phyloP scores from a whole-genome alignment of 495 filamentous ascomycete genomes.

The Achaetomiella virescens region DNA sequence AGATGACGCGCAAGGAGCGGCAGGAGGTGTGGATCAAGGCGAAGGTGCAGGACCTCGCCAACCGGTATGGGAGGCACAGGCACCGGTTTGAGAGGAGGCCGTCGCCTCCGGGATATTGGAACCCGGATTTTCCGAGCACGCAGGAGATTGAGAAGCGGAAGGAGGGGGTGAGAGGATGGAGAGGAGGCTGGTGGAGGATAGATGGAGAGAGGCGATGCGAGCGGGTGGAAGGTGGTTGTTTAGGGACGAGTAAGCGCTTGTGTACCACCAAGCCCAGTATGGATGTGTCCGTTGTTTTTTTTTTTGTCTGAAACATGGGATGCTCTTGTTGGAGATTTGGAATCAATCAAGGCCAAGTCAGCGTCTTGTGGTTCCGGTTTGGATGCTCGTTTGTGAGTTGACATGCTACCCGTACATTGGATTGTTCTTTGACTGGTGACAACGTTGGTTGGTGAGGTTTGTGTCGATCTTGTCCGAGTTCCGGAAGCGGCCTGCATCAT shows the following conservation, averaged over 20 bases:
- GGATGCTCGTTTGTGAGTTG: too few species aligned
- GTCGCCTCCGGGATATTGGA: slow-evolving; percentile 85
- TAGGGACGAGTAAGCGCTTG: slow-evolving; percentile 59
- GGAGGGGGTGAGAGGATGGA: slow-evolving; percentile 51
- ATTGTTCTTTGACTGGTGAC: too few species aligned
- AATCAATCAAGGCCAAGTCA: too few species aligned
- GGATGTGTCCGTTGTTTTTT: too few species aligned
- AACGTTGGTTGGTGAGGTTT: too few species aligned
- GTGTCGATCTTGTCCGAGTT: background rate
- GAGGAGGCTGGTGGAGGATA: slow-evolving; percentile 59
- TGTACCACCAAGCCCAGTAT: too few species aligned
- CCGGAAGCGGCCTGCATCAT: background rate
- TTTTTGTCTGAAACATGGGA: background rate
- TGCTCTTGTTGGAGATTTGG: too few species aligned
- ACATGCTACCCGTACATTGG: background rate
- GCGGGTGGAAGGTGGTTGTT: slow-evolving; percentile 71
- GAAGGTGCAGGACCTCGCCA: slow-evolving; percentile 58
- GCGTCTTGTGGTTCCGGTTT: too few species aligned
- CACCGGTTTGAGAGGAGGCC: slow-evolving; percentile 61
- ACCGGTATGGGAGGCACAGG: slow-evolving; percentile 68
- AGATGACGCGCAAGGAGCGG: slow-evolving; percentile 46
- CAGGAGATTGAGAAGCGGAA: slow-evolving; percentile 64
- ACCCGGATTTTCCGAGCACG: slow-evolving; percentile 77
- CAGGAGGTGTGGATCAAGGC: slow-evolving; percentile 59
- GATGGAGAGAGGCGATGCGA: slow-evolving; percentile 76